Evolutionary conservation across 495 filamentous ascomycete genomes (phyloP).

Genomic region (Penicillium manginii): DNA sequence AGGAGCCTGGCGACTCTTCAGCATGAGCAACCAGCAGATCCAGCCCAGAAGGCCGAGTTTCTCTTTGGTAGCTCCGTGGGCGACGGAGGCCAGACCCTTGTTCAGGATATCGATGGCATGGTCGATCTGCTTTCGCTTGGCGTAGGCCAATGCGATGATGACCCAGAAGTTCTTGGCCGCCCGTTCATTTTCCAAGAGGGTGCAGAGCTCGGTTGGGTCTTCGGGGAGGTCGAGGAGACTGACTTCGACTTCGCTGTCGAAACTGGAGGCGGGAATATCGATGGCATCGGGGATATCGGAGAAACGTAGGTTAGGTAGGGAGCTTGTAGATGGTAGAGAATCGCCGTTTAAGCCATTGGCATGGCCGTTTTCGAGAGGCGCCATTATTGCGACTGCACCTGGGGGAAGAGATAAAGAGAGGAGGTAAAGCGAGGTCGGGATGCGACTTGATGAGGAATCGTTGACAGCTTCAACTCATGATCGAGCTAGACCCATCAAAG

Average conservation of each 20-base stretch:
- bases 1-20: slow-evolving; percentile 91
- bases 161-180: slow-evolving; percentile 92
- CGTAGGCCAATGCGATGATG: slow-evolving; percentile 94
- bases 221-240: slow-evolving; percentile 87
- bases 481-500: slow-evolving; percentile 27
- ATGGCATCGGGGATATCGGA: slow-evolving; percentile 86
- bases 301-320: slow-evolving; percentile 61
- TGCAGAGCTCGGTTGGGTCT: slow-evolving; percentile 94
- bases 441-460: slow-evolving; percentile 23
- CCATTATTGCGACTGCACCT: slow-evolving; percentile 46
- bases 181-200: slow-evolving; percentile 87
- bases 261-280: slow-evolving; percentile 84
- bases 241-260: slow-evolving; percentile 88
- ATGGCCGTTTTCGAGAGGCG: slow-evolving; percentile 56
- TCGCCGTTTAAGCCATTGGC: slow-evolving; percentile 53
- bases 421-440: slow-evolving; percentile 9
- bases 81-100: slow-evolving; percentile 77
- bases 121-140: slow-evolving; percentile 89
- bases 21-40: slow-evolving; percentile 89
- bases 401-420: slow-evolving; percentile 4
- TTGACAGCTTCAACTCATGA: slow-evolving; percentile 42
- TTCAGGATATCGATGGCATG: slow-evolving; percentile 92
- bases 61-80: slow-evolving; percentile 73
- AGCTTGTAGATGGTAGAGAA: slow-evolving; percentile 24
- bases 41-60: slow-evolving; percentile 81